Conservation (phyloP, 2,329 filamentous ascomycete genomes). For the Biscogniauxia marginata region DNA sequence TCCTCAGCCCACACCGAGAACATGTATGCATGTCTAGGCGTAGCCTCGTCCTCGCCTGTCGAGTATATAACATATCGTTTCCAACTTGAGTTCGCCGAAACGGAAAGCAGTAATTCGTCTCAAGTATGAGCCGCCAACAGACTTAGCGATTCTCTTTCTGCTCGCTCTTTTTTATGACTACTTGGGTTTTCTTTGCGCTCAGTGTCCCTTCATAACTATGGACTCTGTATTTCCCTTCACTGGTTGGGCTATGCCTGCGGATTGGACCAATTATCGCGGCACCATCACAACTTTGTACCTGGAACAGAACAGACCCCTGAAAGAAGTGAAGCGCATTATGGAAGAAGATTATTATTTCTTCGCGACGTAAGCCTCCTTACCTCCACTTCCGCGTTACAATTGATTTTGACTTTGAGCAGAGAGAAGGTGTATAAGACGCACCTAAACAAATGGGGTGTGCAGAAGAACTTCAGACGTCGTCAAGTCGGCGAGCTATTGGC, state of each 20-base stretch:
- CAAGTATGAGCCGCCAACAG: background rate
- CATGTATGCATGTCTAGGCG: background rate
- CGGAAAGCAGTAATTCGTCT: background rate
- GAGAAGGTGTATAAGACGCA: constrained; percentile 27
- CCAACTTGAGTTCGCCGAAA: background rate
- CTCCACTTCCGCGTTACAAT: background rate
- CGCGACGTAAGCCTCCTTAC: constrained; percentile 24
- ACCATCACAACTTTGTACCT: constrained; percentile 20
- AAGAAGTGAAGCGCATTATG: constrained; percentile 25
- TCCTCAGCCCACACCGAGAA: background rate
- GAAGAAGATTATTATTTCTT: constrained; percentile 21
- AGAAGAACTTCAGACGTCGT: constrained; percentile 23
- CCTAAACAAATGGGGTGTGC: constrained; percentile 24
- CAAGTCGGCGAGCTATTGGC: constrained; percentile 19
- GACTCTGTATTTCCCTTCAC: constrained; percentile 4
- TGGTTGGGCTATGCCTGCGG: constrained; percentile 18
- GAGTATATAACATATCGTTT: background rate
- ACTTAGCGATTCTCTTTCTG: background rate
- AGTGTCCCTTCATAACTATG: background rate
- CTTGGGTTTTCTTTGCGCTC: background rate
- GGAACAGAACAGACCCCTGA: constrained; percentile 23
- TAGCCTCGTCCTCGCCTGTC: background rate
- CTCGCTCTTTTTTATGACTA: background rate
- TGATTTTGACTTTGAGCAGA: background rate
- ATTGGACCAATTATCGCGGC: constrained; percentile 21